phyloP scores from a whole-genome alignment of 768 basidiomycete species.

The Mycena haematopus region DNA sequence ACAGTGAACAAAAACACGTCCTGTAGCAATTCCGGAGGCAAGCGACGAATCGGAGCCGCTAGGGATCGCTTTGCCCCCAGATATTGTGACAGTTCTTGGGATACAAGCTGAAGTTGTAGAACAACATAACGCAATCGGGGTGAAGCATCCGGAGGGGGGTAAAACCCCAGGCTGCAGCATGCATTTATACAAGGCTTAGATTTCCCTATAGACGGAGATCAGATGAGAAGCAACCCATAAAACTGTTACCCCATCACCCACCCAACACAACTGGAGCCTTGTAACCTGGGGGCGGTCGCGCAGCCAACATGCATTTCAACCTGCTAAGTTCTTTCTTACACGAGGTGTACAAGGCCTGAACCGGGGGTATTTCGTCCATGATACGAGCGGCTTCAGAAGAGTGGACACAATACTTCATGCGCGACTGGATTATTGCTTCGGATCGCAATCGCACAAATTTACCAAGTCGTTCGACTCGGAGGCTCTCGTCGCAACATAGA shows the following conservation, averaged over 20 bases:
- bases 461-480: neutral
- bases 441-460: neutral
- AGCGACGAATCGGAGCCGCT: conserved; percentile 22
- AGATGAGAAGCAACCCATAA: too few relatives aligned
- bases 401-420: too few relatives aligned
- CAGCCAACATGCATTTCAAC: too few relatives aligned
- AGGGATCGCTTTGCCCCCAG: conserved; percentile 8
- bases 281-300: too few relatives aligned
- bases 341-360: too few relatives aligned
- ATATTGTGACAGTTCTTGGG: conserved; percentile 4
- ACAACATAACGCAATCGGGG: conserved; percentile 6
- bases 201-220: neutral
- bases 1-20: conserved; percentile 17
- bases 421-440: too few relatives aligned
- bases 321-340: too few relatives aligned
- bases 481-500: conserved; percentile 11
- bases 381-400: too few relatives aligned
- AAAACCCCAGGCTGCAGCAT: conserved; percentile 60
- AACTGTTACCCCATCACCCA: too few relatives aligned
- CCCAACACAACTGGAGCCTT: too few relatives aligned
- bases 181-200: conserved; percentile 61
- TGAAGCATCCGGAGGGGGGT: conserved; percentile 1
- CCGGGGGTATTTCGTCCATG: too few relatives aligned
- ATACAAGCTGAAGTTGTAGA: neutral
- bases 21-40: conserved; percentile 19